phyloP scores from a whole-genome alignment of 768 basidiomycete genomes.

The Mycena haematopus region DNA sequence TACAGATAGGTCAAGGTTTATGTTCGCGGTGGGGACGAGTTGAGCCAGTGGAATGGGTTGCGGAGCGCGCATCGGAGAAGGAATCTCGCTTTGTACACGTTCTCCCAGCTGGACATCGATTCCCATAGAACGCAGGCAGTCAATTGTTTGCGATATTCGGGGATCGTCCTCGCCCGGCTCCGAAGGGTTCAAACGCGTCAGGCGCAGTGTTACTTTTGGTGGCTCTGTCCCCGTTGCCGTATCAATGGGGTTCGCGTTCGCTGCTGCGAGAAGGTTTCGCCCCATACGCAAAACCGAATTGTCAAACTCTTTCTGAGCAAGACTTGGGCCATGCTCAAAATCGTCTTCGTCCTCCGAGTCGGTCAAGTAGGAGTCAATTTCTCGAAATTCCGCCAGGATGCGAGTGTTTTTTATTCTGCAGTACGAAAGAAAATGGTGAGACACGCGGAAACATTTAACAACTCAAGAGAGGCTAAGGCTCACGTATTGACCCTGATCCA shows the following conservation, averaged over 20 bases:
- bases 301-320: constrained; percentile 62
- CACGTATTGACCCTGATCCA: constrained; percentile 94
- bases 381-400: constrained; percentile 79
- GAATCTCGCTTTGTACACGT: constrained; percentile 39
- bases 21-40: constrained; percentile 57
- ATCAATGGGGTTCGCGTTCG: constrained; percentile 60
- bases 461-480: constrained; percentile 40
- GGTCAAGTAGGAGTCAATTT: constrained; percentile 82
- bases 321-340: constrained; percentile 39
- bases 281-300: constrained; percentile 80
- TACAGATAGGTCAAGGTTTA: constrained; percentile 86
- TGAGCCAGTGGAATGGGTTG: constrained; percentile 26
- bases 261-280: constrained; percentile 68
- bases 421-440: constrained; percentile 2
- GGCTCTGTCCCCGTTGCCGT: constrained; percentile 38
- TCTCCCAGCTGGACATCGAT: constrained; percentile 74
- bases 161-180: constrained; percentile 46
- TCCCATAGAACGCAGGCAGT: constrained; percentile 63
- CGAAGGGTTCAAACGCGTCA: constrained; percentile 71
- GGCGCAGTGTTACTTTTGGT: constrained; percentile 63
- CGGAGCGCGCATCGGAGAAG: constrained; percentile 24
- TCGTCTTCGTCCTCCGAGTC: constrained; percentile 59
- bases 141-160: constrained; percentile 67
- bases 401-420: constrained; percentile 78
- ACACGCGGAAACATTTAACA: not conserved